phyloP scores from a whole-genome alignment of 139 green algal species.

The Chlorella sp. region DNA sequence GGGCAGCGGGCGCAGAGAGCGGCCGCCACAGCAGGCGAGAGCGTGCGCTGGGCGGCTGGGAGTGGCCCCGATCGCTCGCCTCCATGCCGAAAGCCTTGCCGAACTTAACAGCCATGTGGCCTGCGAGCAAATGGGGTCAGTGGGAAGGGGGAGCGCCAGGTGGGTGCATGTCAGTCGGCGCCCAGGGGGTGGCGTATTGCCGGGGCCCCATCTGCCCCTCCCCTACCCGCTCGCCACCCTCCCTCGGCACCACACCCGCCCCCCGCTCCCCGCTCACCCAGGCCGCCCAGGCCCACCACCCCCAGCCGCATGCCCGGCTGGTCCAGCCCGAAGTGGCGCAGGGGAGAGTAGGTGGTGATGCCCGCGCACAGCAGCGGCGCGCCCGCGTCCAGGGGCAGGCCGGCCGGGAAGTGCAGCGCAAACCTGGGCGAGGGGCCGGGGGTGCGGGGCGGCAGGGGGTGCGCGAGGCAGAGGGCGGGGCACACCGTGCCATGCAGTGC shows the following conservation, averaged over 20 bases:
- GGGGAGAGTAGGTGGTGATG: slow-evolving; percentile 73
- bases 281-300: slow-evolving; percentile 75
- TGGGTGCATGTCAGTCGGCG: too few species aligned
- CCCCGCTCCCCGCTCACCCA: too few species aligned
- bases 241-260: too few species aligned
- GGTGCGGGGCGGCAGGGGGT: neutral
- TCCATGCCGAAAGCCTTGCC: slow-evolving; percentile 69
- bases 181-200: too few species aligned
- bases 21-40: too few species aligned
- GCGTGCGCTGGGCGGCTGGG: too few species aligned
- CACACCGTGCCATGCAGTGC: neutral
- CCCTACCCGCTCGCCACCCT: too few species aligned
- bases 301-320: slow-evolving; percentile 74
- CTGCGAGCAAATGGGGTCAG: too few species aligned
- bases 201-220: too few species aligned
- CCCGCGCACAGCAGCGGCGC: slow-evolving; percentile 87
- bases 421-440: slow-evolving; percentile 23
- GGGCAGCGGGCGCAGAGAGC: too few species aligned
- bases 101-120: slow-evolving; percentile 74
- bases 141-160: too few species aligned
- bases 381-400: slow-evolving; percentile 53
- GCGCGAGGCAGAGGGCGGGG: neutral
- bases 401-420: slow-evolving; percentile 61
- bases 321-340: slow-evolving; percentile 74
- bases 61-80: too few species aligned